Base-by-base conservation (phyloP, 1,284 basidiomycete species). In the Takashimella tepidaria region DNA sequence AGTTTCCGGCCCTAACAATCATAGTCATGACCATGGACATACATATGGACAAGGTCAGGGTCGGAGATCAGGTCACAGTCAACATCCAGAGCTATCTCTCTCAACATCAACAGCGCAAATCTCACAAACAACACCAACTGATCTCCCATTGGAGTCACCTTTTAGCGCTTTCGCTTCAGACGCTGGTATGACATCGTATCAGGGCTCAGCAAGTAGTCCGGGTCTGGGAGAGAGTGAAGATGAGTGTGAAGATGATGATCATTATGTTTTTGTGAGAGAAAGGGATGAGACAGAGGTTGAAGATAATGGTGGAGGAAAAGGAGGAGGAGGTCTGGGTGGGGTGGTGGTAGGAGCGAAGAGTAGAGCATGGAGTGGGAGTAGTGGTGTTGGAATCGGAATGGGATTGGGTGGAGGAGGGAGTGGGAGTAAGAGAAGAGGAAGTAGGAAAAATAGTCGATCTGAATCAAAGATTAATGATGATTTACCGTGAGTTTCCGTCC, bases 131-230 rank as follows among this genome's bases (percentile, higher is more conserved):
- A 19, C 12, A 58, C 44, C 22, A 43, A 10, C 24, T 20, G 16
- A 42, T n/a, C 3, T 22, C n/a, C 41, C 48, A 22, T 27, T 37
- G 16, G 48, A 21, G 19, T 51, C 51, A 25, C 51, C 53, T 8
- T 37, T 37, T 16, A 8, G 10, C 31, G 44, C 13, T 25, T 45
- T 25, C 24, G 49, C 20, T 5, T 22, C 23, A 6, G 49, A 41
- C 20, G 20, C 23, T 21, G 63, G 58, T 23, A 60, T 59, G 40
- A 58, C 50, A n/a, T 60, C 61, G 45, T 57, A 62, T 22, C 63
- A 66, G 31, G 66, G 65, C 5, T 63, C 61, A 5, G 69, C 69
- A 6, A 66, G 63, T 41, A 61, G 60, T n/a, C 55, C 58, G 3
- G 58, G 51, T 10, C 50, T 54, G n/a, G 62, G 58, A 20, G 27